A percentile compares a stretch with the other conserved stretches of the same genome.
phyloP scores from a whole-genome alignment of 2,329 filamentous ascomycete species.

The Fusarium algeriense region DNA sequence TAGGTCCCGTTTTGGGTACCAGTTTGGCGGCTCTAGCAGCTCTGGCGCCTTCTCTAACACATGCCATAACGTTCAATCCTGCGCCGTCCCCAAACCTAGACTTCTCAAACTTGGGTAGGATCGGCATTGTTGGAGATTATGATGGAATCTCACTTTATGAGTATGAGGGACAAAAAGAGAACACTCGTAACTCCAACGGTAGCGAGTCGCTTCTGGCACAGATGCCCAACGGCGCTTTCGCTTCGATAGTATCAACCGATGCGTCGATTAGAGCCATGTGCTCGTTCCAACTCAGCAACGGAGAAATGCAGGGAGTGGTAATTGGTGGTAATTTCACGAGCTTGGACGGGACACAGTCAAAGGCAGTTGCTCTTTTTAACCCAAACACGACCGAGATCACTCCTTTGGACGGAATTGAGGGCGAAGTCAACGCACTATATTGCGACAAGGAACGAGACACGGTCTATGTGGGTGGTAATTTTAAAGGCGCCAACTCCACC shows the following conservation, averaged over 20 bases:
- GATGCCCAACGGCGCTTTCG: slow-evolving; percentile 87
- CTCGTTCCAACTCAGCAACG: slow-evolving; percentile 75
- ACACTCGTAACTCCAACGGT: slow-evolving; percentile 76
- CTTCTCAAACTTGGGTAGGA: slow-evolving; percentile 80
- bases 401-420: slow-evolving; percentile 83
- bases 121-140: slow-evolving; percentile 91
- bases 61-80: slow-evolving; percentile 69
- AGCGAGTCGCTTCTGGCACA: slow-evolving; percentile 83
- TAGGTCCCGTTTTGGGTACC: slow-evolving; percentile 41
- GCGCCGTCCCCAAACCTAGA: slow-evolving; percentile 80
- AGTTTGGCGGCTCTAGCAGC: slow-evolving; percentile 57
- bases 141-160: slow-evolving; percentile 91
- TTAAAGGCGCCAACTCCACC: slow-evolving; percentile 82
- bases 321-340: slow-evolving; percentile 97
- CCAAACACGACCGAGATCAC: slow-evolving; percentile 76
- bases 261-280: slow-evolving; percentile 92
- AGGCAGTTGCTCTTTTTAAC: slow-evolving; percentile 85
- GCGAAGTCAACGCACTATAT: slow-evolving; percentile 83
- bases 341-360: slow-evolving; percentile 79
- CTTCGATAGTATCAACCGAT: slow-evolving; percentile 80
- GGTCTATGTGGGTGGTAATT: slow-evolving; percentile 93
- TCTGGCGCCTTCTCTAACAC: slow-evolving; percentile 57
- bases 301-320: slow-evolving; percentile 78
- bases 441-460: slow-evolving; percentile 82
- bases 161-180: slow-evolving; percentile 82